These are phyloP conservation scores for Fusarium coffeatum DNA, from an alignment of 2,329 filamentous ascomycete species.

Conservation along the genomic window DNA sequence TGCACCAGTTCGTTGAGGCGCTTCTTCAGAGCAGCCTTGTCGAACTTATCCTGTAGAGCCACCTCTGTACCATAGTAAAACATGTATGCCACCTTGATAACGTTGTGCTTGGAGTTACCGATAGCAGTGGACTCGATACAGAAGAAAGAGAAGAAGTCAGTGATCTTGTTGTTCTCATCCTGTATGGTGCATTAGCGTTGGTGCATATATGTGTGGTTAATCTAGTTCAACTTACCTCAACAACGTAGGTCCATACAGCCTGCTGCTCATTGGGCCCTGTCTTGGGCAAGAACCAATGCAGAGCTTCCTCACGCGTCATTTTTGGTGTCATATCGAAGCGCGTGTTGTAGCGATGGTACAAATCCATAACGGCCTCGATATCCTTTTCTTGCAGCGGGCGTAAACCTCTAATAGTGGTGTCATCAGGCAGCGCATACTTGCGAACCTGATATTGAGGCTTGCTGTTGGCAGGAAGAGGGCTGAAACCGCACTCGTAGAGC, in stretches of 20 bases:
- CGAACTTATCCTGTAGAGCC: constrained; percentile 70
- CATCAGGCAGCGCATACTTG: constrained; percentile 84
- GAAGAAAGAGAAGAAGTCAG: constrained; percentile 98
- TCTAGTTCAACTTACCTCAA: constrained; percentile 67
- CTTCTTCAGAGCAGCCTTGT: constrained; percentile 73
- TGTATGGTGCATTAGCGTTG: constrained; percentile 34
- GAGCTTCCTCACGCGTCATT: constrained; percentile 82
- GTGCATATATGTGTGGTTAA: too few species aligned
- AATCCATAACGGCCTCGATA: constrained; percentile 76
- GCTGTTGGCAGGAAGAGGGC: constrained; percentile 83
- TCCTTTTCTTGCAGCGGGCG: constrained; percentile 85
- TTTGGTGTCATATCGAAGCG: constrained; percentile 87
- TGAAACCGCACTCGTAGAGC: constrained; percentile 94
- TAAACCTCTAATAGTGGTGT: constrained; percentile 78
- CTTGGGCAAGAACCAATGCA: constrained; percentile 87
- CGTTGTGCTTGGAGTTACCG: constrained; percentile 78
- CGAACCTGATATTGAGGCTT: constrained; percentile 87
- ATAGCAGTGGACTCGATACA: constrained; percentile 93
- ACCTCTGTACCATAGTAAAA: constrained; percentile 95
- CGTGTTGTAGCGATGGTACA: constrained; percentile 81
- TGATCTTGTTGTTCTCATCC: constrained; percentile 80
- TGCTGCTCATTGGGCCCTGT: constrained; percentile 71
- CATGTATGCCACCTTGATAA: constrained; percentile 90
- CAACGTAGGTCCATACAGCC: constrained; percentile 94
- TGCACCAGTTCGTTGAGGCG: constrained; percentile 83